These are phyloP conservation scores for Quercus aquifolioides DNA, from an alignment of 306 rosid genomes.

Conservation along the genomic window DNA sequence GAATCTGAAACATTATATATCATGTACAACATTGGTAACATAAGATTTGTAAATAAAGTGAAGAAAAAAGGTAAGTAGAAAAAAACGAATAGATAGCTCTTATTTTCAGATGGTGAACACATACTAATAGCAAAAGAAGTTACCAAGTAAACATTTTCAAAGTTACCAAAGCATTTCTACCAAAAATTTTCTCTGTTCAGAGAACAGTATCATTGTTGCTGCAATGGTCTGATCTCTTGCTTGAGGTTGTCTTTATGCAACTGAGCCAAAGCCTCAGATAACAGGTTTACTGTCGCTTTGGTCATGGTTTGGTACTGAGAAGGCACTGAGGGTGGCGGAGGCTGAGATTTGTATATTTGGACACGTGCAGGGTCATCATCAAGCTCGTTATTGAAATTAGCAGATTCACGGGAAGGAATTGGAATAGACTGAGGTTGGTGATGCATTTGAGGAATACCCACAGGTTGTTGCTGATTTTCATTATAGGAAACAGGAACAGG, in stretches of 20 bases:
- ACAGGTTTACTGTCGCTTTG: constrained; percentile 12
- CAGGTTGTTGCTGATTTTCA: constrained; percentile 26
- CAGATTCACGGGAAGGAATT: constrained; percentile 25
- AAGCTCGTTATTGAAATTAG: constrained; percentile 14
- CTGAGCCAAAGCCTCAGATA: constrained; percentile 32
- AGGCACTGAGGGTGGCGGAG: constrained; percentile 47
- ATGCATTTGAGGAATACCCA: constrained; percentile 17
- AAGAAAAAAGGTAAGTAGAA: not conserved
- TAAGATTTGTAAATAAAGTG: not conserved
- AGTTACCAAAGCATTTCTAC: constrained; percentile 8
- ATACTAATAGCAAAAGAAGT: not conserved
- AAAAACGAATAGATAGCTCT: not conserved
- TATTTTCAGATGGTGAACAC: not conserved
- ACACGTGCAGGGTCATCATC: constrained; percentile 33
- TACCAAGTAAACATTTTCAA: not conserved
- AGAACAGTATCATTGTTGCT: constrained; percentile 6
- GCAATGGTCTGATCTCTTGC: constrained; percentile 21
- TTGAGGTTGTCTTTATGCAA: constrained; percentile 30
- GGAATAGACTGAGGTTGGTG: constrained; percentile 19
- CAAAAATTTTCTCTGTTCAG: constrained; percentile 17
- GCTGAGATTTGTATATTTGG: constrained; percentile 69
- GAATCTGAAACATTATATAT: not conserved
- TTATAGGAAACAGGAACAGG: constrained; percentile 6
- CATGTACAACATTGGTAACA: not conserved
- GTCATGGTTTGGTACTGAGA: constrained; percentile 30